Base-by-base conservation (phyloP, 1,284 basidiomycete species). In the Leccinum griseonigrum region DNA sequence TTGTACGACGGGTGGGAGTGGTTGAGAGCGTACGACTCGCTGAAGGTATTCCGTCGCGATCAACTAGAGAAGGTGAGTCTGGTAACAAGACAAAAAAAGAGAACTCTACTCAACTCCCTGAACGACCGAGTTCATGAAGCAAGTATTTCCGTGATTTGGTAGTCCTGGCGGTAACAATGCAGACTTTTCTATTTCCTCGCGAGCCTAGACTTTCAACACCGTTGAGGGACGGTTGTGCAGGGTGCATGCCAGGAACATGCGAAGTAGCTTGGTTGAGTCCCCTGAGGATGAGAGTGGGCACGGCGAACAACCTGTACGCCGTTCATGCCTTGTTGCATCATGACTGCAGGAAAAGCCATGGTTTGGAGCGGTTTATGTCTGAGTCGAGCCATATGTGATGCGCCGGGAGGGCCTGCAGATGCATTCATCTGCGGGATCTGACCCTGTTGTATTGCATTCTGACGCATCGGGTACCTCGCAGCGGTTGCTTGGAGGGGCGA, bases 41-140 rank as follows among this genome's bases (percentile, higher is more conserved):
- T 83, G 81, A 28, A 90, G 75, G 38, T 87, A 79, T 18, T 78
- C 80, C 2, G 88, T 90, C 3, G 88, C 86, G 46, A 51, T 52
- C 43, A 28, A 26, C 1, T 8, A 53, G 52, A 26, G 22, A 26
- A 26, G 22, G 22, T 26, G 22, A 26, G 22, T 26, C 22, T 31
- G 11, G 32, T 29, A 29, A 8, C 29, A 29, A 29, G 22, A 26
- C 22, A 26, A 26, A 26, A 26, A 26, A 26, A 26, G 22, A 29
- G 8, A 26, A 26, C 22, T 14, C 13, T 0, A 36, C 83, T 63
- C 69, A 85, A 46, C 85, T 32, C 81, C 83, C 67, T 86, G 94
- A 40, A 96, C 79, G 22, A 93, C 92, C 18, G 92, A 94, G 76
- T 95, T 96, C 85, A 96, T 91, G 76, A 94, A 96, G 76, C 94